Conservation (phyloP, 108 stramenopile species). For the Cyclotella cryptica region DNA sequence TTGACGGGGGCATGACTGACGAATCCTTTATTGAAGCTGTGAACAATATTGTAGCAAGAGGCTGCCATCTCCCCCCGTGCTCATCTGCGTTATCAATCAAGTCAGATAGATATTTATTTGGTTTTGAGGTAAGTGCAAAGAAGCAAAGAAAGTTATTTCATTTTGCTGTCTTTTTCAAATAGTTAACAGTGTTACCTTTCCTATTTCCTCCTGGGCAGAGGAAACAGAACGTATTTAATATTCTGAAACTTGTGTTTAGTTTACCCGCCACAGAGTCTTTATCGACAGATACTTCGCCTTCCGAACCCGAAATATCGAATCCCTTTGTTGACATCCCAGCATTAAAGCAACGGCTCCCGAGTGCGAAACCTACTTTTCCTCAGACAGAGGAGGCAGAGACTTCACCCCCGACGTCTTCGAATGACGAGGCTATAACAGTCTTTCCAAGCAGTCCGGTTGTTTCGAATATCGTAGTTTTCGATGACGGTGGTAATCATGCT, state of each 20-base stretch:
- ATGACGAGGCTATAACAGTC: constrained; percentile 6
- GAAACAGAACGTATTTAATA: constrained; percentile 31
- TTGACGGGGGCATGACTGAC: constrained; percentile 45
- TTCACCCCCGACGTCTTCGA: neutral
- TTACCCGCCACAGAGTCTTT: constrained; percentile 7
- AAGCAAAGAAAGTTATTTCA: no score
- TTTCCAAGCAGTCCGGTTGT: constrained; percentile 31
- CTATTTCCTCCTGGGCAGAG: neutral
- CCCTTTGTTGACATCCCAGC: constrained; percentile 7
- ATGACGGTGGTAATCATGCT: constrained; percentile 19
- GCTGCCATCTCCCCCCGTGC: constrained; percentile 32
- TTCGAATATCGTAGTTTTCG: constrained; percentile 24
- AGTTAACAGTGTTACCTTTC: no score
- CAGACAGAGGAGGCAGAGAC: neutral
- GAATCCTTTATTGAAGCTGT: constrained; percentile 36
- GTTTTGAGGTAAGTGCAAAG: neutral
- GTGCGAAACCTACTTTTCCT: neutral
- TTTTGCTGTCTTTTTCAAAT: no score
- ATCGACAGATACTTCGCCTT: neutral
- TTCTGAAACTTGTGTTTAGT: constrained; percentile 32
- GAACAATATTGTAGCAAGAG: constrained; percentile 21
- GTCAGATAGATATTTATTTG: constrained; percentile 12
- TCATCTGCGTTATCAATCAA: constrained; percentile 12
- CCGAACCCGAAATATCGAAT: constrained; percentile 11
- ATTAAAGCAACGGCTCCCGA: neutral